Conservation (phyloP, 345 rosid species). For the Syzygium jambos region DNA sequence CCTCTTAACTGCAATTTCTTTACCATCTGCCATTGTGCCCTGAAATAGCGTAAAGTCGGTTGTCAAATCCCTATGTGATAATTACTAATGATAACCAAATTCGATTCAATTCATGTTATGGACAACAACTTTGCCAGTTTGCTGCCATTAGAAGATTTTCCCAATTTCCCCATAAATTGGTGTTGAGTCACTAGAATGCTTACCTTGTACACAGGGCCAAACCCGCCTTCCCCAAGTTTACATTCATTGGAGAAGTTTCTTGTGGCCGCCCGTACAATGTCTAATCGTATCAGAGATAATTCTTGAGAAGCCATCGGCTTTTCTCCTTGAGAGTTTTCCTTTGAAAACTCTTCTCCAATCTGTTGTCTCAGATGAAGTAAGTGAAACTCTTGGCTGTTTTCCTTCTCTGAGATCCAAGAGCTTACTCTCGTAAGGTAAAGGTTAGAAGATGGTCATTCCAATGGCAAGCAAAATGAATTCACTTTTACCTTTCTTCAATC, state of each 20-base stretch:
- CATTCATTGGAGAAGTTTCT: slow-evolving; percentile 8
- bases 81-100: background rate
- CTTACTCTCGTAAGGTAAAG: background rate
- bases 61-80: background rate
- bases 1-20: background rate
- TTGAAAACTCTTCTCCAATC: background rate
- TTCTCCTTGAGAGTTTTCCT: background rate
- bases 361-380: slow-evolving; percentile 2
- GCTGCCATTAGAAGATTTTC: background rate
- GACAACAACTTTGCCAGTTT: background rate
- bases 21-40: background rate
- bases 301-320: slow-evolving; percentile 10
- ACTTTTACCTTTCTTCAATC: background rate
- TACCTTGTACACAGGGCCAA: slow-evolving; percentile 30
- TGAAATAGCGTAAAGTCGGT: background rate
- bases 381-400: slow-evolving; percentile 3
- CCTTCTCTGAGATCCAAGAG: background rate
- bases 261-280: slow-evolving; percentile 8
- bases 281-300: slow-evolving; percentile 10
- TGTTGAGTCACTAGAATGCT: background rate
- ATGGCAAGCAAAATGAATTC: background rate
- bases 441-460: background rate
- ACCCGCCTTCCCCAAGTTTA: slow-evolving; percentile 45
- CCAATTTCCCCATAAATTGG: background rate
- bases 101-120: background rate